A percentile compares a stretch with the other conserved stretches of the same genome.
phyloP scores from a whole-genome alignment of 805 yeast species.

The Komagataella kurtzmanii region DNA sequence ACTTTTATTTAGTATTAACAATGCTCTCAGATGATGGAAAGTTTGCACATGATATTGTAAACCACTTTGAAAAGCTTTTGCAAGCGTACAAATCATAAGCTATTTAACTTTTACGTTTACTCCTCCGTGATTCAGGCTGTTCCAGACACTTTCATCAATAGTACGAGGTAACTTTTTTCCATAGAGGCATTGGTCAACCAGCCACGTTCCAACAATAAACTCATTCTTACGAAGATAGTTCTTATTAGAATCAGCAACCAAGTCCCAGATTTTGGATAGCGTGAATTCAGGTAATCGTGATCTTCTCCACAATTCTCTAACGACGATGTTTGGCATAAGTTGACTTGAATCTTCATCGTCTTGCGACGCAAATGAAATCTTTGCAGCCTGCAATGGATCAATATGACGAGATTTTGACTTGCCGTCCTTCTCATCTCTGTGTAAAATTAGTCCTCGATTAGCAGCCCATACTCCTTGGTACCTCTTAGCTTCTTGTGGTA shows the following conservation, averaged over 20 bases:
- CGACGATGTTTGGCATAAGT: constrained; percentile 47
- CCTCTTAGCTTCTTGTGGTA: constrained; percentile 62
- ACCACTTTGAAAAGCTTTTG: constrained; percentile 29
- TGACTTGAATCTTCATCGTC: constrained; percentile 1
- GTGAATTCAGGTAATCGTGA: constrained; percentile 57
- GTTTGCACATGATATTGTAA: constrained; percentile 26
- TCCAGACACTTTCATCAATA: constrained; percentile 66
- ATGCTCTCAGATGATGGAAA: constrained; percentile 29
- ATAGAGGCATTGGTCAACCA: constrained; percentile 89
- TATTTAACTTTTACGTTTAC: background rate
- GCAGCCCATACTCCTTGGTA: constrained; percentile 94
- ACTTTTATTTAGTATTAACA: constrained; percentile 50
- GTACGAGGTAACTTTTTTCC: constrained; percentile 78
- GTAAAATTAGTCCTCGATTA: constrained; percentile 55
- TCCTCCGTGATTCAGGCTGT: constrained; percentile 37
- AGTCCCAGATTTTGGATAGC: constrained; percentile 50
- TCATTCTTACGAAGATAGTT: constrained; percentile 71
- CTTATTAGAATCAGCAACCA: constrained; percentile 54
- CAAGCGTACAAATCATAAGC: constrained; percentile 21
- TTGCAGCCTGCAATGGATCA: background rate
- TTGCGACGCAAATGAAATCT: background rate
- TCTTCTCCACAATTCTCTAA: constrained; percentile 68
- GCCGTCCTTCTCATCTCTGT: background rate
- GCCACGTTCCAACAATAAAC: constrained; percentile 95
- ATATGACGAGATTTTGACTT: background rate